Evolutionary conservation across 1,139 yeast genomes (phyloP), one percentile per base, ranked within the genome.

Genomic region (Blastobotrys niveus): DNA sequence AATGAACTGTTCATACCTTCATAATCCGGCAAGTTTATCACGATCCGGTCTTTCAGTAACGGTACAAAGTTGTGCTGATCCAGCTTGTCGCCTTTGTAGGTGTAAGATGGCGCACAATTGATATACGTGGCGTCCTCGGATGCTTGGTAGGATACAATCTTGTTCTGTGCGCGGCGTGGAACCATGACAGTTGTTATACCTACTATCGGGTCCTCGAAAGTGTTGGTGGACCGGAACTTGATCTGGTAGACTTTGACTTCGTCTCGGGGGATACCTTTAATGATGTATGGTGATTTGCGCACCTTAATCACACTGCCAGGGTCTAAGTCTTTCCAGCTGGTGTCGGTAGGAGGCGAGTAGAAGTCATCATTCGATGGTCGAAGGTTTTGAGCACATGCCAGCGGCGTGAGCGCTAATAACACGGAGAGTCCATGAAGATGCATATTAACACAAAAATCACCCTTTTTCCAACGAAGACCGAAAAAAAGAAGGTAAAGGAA

Each of bases 61-160:
- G 30, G 40, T 58, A 58, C 10, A 60, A 54, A 1, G 65, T 64
- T 2, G 62, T 51, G 43, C 65, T 61, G 35, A 55, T 33, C 39
- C 17, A 18, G 24, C 38, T 39, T 38, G n/a, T 14, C 34, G 40
- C 18, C 9, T 37, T 41, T 35, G 15, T 29, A 15, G 10, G 26
- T 8, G 36, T 57, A 61, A 12, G 62, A 57, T 12, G 64, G 63
- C 31, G 61, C 58, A 42, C 64, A 61, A 27, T 52, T 52, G 29
- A 56, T 48, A 44, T 45, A 51, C 9, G 51, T 48, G 14, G 63
- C 40, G 42, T 61, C 64, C 46, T 61, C 64, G 32, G 60, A 56
- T 35, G 44, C 31, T 42, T 55, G 61, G 43, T 54, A 56, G 9
- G 62, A 55, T n/a, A 60, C 47, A 17, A 61, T 40, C 26, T 52